These are phyloP conservation scores for Colletotrichum sp. DNA, from an alignment of 2,329 filamentous ascomycete genomes.

Conservation along the genomic window DNA sequence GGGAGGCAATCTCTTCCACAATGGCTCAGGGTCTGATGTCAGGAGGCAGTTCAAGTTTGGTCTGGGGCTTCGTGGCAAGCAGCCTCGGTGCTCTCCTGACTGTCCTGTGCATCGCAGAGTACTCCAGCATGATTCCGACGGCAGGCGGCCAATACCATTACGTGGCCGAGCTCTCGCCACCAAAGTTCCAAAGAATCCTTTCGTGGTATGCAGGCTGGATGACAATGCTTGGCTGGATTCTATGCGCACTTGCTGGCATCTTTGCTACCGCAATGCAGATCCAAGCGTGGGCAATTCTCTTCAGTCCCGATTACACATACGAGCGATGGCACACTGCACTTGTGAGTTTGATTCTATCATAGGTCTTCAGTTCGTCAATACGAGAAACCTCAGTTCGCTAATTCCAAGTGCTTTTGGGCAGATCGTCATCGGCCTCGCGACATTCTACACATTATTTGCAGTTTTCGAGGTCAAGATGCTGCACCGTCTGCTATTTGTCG, in stretches of 20 bases:
- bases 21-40: background rate
- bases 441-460: background rate
- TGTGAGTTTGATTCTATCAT: background rate
- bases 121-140: slow-evolving; percentile 53
- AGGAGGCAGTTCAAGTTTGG: background rate
- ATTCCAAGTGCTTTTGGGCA: background rate
- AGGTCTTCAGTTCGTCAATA: background rate
- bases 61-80: background rate
- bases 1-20: background rate
- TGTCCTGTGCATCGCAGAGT: slow-evolving; percentile 32
- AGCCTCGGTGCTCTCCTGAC: background rate
- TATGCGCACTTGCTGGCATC: background rate
- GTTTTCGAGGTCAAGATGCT: background rate
- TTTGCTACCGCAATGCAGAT: background rate
- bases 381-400: background rate
- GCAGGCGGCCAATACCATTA: slow-evolving; percentile 66
- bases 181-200: slow-evolving; percentile 52
- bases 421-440: background rate
- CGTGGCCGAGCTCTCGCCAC: slow-evolving; percentile 59
- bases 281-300: background rate
- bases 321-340: background rate
- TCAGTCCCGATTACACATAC: background rate
- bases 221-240: slow-evolving; percentile 51
- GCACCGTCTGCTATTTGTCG: background rate
- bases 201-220: slow-evolving; percentile 58